phyloP scores from a whole-genome alignment of 2,329 filamentous ascomycete genomes.

The Diaporthe capsici region DNA sequence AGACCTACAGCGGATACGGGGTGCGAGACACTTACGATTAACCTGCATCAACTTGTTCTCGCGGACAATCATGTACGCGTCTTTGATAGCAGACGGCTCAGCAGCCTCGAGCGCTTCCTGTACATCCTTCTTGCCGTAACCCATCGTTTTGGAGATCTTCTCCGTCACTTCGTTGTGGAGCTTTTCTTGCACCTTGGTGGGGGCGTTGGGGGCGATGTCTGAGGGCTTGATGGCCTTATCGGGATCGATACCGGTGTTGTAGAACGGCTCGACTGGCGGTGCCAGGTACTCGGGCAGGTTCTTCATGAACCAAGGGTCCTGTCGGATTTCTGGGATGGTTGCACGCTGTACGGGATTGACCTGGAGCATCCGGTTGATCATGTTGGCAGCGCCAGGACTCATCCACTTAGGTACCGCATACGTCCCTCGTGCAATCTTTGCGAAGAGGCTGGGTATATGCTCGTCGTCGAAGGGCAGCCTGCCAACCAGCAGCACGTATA shows the following conservation, averaged over 20 bases:
- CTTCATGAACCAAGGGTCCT: conserved; percentile 93
- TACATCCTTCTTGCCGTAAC: conserved; percentile 94
- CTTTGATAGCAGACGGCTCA: conserved; percentile 98
- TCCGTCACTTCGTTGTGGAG: conserved; percentile 93
- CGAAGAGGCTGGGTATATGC: conserved; percentile 96
- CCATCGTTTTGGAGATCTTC: conserved; percentile 98
- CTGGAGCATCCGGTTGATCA: conserved; percentile 95
- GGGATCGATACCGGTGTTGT: conserved; percentile 93
- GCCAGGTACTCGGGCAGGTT: conserved; percentile 90
- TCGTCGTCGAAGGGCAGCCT: conserved; percentile 97
- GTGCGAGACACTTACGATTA: conserved; percentile 77
- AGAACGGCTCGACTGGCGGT: conserved; percentile 90
- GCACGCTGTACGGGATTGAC: conserved; percentile 95
- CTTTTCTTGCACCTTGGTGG: conserved; percentile 85
- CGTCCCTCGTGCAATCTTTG: conserved; percentile 95
- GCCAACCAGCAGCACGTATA: conserved; percentile 86
- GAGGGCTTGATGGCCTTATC: conserved; percentile 90
- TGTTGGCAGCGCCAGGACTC: conserved; percentile 81
- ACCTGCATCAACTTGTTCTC: conserved; percentile 98
- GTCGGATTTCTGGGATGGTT: conserved; percentile 92
- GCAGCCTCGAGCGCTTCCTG: conserved; percentile 92
- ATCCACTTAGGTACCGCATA: conserved; percentile 95
- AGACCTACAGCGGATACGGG: background rate
- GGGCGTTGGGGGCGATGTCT: conserved; percentile 84
- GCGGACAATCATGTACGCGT: conserved; percentile 97